These are phyloP conservation scores for Aspergillus fumigatiaffinis DNA, from an alignment of 2,329 filamentous ascomycete species.

Conservation along the genomic window DNA sequence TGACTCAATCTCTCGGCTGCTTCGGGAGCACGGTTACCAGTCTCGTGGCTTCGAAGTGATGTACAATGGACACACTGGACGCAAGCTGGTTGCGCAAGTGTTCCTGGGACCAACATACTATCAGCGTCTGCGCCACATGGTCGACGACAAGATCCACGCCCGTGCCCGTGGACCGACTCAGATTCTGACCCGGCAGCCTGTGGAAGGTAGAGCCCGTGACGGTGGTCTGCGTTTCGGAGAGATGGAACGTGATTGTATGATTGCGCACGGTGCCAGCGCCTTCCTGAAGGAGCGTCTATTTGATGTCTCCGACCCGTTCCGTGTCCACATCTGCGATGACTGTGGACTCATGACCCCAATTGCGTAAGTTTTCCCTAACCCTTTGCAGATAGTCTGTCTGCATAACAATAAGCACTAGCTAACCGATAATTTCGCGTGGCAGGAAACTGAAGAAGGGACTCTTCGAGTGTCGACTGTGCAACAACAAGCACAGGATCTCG, in stretches of 20 bases:
- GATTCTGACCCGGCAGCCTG: constrained; percentile 93
- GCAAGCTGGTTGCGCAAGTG: constrained; percentile 87
- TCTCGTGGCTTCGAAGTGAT: constrained; percentile 96
- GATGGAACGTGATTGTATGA: constrained; percentile 99
- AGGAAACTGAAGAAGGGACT: constrained; percentile 92
- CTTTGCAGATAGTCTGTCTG: neutral
- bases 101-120: constrained; percentile 99
- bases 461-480: constrained; percentile 95
- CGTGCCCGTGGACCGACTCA: constrained; percentile 93
- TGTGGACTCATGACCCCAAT: constrained; percentile 99
- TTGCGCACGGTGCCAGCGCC: constrained; percentile 94
- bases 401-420: constrained; percentile 19
- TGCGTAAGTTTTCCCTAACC: constrained; percentile 64
- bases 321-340: constrained; percentile 97
- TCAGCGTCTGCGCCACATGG: constrained; percentile 97
- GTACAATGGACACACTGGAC: constrained; percentile 97
- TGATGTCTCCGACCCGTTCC: constrained; percentile 95
- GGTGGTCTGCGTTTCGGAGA: constrained; percentile 99
- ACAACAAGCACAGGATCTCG: constrained; percentile 98
- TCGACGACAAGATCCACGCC: constrained; percentile 99
- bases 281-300: constrained; percentile 98
- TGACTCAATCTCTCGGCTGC: constrained; percentile 80
- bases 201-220: constrained; percentile 96
- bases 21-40: constrained; percentile 89
- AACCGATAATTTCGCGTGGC: constrained; percentile 15